Evolutionary conservation across 2,329 filamentous ascomycete genomes (phyloP).

Genomic region (Fusarium tricinctum): DNA sequence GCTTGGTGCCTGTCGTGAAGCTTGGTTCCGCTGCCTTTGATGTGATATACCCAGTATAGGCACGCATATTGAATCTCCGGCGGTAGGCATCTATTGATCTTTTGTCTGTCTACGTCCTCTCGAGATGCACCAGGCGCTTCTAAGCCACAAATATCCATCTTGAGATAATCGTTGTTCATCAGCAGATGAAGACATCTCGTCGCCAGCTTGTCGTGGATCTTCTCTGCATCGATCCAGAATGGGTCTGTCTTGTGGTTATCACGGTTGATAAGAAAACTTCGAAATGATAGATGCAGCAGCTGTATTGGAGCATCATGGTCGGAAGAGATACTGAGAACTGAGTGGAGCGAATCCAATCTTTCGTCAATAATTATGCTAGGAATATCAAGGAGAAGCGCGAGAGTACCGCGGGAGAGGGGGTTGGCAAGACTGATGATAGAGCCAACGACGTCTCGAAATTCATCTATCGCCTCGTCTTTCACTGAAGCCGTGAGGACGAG

Average conservation of each 20-base stretch:
- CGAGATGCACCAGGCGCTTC: not conserved
- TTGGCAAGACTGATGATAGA: not conserved
- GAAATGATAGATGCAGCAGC: not conserved
- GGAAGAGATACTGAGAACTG: not conserved
- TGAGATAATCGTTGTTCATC: not conserved
- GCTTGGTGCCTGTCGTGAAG: not conserved
- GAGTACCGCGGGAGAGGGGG: not conserved
- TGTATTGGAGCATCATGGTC: not conserved
- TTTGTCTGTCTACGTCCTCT: not conserved
- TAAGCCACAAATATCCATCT: not conserved
- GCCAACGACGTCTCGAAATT: not conserved
- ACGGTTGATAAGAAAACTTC: not conserved
- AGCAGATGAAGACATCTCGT: not conserved
- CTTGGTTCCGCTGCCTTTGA: not conserved
- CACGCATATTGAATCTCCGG: constrained; percentile 1
- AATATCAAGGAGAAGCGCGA: not conserved
- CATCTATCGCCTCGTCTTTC: not conserved
- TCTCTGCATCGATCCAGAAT: not conserved
- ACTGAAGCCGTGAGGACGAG: not conserved
- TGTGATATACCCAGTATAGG: not conserved
- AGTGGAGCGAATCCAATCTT: not conserved
- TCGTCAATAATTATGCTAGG: not conserved
- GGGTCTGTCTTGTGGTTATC: not conserved
- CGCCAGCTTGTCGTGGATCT: not conserved
- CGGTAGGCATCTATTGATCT: not conserved